Evolutionary conservation across 2,329 filamentous ascomycete species (phyloP), one percentile per base, ranked within the genome.

Genomic region (Cercospora brassicicola): DNA sequence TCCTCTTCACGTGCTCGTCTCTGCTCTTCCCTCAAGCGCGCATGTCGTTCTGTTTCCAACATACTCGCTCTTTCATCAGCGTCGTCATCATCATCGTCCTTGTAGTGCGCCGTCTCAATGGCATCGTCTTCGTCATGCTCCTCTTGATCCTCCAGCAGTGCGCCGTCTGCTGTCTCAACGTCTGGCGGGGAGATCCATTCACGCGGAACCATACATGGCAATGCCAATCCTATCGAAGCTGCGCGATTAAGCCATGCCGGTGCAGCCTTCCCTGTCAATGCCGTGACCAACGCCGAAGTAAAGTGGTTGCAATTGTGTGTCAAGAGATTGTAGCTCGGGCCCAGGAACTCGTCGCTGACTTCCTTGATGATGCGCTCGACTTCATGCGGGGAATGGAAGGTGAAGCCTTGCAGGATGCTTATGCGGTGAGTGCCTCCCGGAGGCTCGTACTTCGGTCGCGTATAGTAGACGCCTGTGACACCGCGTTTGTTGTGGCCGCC

Each of bases 291-390:
- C 74, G 90, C 88, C 20, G 88, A 88, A 2, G 92, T 94, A 78
- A 96, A 96, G 78, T 96, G 92, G 78, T 96, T 96, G 85, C 92
- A 96, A 79, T 96, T 96, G 73, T 89, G 89, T 20, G 89, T 93
- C 55, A 96, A 84, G 13, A 96, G 86, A 75, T 95, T 94, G 80
- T 96, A 95, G 13, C 86, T 86, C 0, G 89, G 89, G 26, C 92
- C 92, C 66, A 89, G 85, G 74, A 95, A 96, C 72, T 89, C 85
- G 51, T 90, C 86, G 1, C 90, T 92, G 11, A 89, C 90, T 69
- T 83, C 83, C 73, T 86, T 87, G 55, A 96, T 86, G 48, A 92
- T 89, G 13, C 82, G 77, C 62, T 93, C 89, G 72, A 95, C 90
- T 79, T 95, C 91, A 66, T 85, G 81, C 23, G 87, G 83, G 2